Evolutionary conservation across 768 basidiomycete species (phyloP), one percentile per base, ranked within the genome.

Genomic region (Boletus subparvulus): DNA sequence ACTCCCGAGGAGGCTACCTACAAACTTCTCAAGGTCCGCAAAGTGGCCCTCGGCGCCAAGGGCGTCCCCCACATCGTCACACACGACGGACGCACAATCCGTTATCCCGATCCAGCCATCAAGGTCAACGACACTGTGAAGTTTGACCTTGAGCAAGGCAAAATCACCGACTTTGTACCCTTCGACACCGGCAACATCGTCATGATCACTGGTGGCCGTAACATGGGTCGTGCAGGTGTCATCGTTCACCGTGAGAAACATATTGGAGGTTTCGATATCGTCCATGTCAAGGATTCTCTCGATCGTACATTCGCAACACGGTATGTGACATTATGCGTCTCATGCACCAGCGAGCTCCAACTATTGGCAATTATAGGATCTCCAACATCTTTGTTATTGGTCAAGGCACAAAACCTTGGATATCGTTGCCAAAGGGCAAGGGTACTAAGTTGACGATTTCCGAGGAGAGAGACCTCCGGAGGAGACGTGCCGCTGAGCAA

Each of bases 61-160:
- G 94, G 94, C 66, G 94, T 99, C 47, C 97, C 97, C 52, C 87
- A 95, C 82, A 81, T 99, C 65, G 92, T 98, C 77, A 98, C 96
- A 65, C 97, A 99, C 80, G 97, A 99, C 70, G 97, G 97, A 51
- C 94, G 97, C 74, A 99, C 97, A 63, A 98, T 99, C 80, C 95
- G 97, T 61, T 99, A 98, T 80, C 96, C 97, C 65, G 97, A 99
- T 76, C 97, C 97, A 32, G 74, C 77, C 66, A 94, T 99, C 85
- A 85, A 81, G 69, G 93, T 92, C 75, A 96, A 98, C 83, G 97
- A 98, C 79, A 94, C 94, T 50, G 86, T 98, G 76, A 97, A 93
- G 77, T 98, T 90, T 73, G 97, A 98, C 77, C 80, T 99, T 60
- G 91, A 93, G 74, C 88, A 93, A 77, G 83, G 84, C 77, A 97